Conservation (phyloP, 2,329 filamentous ascomycete genomes). For the Tolypocladium amazonense region DNA sequence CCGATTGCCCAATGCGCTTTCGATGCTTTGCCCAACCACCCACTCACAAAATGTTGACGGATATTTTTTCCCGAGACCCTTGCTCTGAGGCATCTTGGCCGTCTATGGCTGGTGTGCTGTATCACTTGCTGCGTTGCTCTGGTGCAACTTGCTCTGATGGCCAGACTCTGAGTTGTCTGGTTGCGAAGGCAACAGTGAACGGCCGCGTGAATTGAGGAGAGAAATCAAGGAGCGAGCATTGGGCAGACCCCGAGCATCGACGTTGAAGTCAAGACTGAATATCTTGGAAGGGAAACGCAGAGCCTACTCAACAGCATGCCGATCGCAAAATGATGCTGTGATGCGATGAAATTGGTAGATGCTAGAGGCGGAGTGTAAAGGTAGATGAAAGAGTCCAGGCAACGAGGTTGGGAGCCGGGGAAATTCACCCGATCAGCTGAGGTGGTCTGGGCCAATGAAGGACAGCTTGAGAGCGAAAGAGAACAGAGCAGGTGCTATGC, state of each 20-base stretch:
- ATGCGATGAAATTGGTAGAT: neutral
- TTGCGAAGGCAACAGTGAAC: neutral
- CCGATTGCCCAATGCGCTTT: conserved; percentile 15
- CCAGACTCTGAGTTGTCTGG: neutral
- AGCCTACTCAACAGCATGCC: neutral
- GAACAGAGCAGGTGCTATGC: neutral
- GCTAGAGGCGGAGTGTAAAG: neutral
- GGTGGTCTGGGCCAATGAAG: neutral
- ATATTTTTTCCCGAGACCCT: neutral
- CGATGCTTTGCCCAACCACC: conserved; percentile 26
- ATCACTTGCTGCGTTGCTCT: neutral
- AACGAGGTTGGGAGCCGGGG: neutral
- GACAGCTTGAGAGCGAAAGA: neutral
- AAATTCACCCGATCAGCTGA: neutral
- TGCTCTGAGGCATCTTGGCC: neutral
- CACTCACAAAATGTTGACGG: conserved; percentile 27
- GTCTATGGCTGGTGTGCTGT: neutral
- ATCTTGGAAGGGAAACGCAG: neutral
- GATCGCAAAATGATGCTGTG: neutral
- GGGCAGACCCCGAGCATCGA: neutral
- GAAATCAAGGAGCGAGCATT: neutral
- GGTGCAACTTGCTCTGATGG: neutral
- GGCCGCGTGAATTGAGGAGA: neutral
- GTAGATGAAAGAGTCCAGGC: neutral
- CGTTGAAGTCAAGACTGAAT: neutral